phyloP scores from a whole-genome alignment of 345 rosid genomes.

The Eucalyptus microcorys region DNA sequence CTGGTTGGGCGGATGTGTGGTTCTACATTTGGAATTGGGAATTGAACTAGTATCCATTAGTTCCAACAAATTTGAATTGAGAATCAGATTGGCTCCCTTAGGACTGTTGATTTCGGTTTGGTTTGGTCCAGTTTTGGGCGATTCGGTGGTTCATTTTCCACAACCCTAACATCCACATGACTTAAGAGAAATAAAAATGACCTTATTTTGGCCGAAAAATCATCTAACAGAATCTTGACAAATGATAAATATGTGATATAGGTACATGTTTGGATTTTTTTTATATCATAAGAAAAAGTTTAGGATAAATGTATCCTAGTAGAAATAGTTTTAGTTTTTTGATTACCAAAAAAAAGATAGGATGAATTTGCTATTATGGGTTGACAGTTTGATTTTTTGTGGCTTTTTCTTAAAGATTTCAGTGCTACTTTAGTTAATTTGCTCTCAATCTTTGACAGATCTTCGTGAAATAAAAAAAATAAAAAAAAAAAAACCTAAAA shows the following conservation, averaged over 20 bases:
- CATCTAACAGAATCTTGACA: too few relatives aligned
- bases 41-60: fast-evolving
- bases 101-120: fast-evolving
- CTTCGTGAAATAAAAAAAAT: not conserved
- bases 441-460: not conserved
- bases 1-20: fast-evolving
- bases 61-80: too few relatives aligned
- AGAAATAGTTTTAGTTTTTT: not conserved
- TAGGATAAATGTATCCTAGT: too few relatives aligned
- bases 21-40: fast-evolving
- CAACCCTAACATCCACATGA: too few relatives aligned
- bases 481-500: not conserved
- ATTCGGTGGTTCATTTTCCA: too few relatives aligned
- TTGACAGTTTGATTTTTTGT: not conserved
- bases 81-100: too few relatives aligned
- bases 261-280: too few relatives aligned
- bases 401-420: not conserved
- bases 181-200: too few relatives aligned
- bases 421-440: not conserved
- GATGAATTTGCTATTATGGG: not conserved
- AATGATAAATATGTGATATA: too few relatives aligned
- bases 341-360: too few relatives aligned
- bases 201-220: too few relatives aligned
- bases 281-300: too few relatives aligned
- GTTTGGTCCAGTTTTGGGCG: fast-evolving